A percentile compares a stretch with the other conserved stretches of the same genome.
phyloP scores from a whole-genome alignment of 2,329 filamentous ascomycete genomes.

The Leptographium procerum region DNA sequence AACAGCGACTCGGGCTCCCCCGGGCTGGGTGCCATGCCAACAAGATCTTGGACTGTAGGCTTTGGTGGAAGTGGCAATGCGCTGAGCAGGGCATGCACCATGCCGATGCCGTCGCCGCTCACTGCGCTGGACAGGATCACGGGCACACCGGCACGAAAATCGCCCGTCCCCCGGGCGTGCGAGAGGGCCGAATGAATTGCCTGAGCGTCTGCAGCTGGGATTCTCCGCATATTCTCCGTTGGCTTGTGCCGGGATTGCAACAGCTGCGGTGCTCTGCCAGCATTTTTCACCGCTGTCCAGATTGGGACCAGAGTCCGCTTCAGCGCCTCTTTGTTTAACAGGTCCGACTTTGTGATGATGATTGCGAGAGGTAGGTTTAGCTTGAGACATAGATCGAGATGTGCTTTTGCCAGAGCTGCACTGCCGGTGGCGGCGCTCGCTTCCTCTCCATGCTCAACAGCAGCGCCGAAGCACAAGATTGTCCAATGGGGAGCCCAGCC shows the following conservation, averaged over 20 bases:
- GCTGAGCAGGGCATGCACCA: constrained; percentile 70
- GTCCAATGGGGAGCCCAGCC: constrained; percentile 96
- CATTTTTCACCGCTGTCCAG: constrained; percentile 65
- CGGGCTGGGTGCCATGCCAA: constrained; percentile 44
- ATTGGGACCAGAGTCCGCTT: constrained; percentile 61
- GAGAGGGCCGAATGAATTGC: constrained; percentile 47
- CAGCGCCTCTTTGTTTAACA: constrained; percentile 57
- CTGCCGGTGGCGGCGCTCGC: neutral
- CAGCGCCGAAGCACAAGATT: constrained; percentile 58
- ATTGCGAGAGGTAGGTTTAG: constrained; percentile 67
- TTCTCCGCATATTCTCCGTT: constrained; percentile 37
- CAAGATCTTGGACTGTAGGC: constrained; percentile 41
- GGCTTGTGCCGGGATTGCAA: constrained; percentile 42
- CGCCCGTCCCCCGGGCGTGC: constrained; percentile 31
- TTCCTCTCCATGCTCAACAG: constrained; percentile 65
- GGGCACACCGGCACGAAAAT: constrained; percentile 51
- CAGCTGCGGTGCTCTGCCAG: constrained; percentile 63
- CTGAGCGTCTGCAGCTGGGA: constrained; percentile 43
- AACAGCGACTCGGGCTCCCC: constrained; percentile 59
- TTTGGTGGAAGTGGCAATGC: constrained; percentile 57
- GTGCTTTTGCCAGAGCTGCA: constrained; percentile 59
- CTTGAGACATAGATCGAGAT: constrained; percentile 76
- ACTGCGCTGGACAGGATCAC: constrained; percentile 83
- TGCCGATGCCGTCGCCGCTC: constrained; percentile 69
- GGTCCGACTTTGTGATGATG: constrained; percentile 80